A percentile compares a stretch with the other conserved stretches of the same genome.
Evolutionary conservation across 495 filamentous ascomycete species (phyloP).

Genomic region (Friedmanniomyces simplex): DNA sequence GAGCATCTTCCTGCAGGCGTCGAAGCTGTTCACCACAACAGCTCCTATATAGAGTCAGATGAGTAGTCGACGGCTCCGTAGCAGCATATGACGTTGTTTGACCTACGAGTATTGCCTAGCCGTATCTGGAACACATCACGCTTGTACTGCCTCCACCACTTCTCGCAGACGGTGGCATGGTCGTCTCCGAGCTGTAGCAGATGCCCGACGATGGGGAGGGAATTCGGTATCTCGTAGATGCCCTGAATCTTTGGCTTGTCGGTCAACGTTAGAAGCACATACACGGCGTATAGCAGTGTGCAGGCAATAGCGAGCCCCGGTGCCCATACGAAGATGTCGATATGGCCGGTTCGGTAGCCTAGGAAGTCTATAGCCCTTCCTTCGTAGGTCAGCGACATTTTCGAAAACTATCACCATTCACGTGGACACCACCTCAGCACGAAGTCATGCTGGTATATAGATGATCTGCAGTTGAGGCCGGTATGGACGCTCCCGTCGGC

Average conservation of each 20-base stretch:
- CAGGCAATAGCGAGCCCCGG: not conserved
- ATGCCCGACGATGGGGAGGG: conserved; percentile 42
- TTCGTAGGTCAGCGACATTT: too few species aligned
- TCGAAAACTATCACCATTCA: too few species aligned
- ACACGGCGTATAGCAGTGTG: not conserved
- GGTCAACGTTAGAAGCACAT: conserved; percentile 24
- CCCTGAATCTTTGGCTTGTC: conserved; percentile 41
- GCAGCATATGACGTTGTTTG: not conserved
- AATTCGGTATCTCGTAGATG: conserved; percentile 43
- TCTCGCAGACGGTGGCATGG: conserved; percentile 44
- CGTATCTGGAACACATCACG: conserved; percentile 46
- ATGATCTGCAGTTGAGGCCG: too few species aligned
- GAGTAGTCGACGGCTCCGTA: too few species aligned
- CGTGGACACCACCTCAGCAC: too few species aligned
- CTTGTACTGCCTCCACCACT: conserved; percentile 43
- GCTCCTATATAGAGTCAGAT: conserved; percentile 5
- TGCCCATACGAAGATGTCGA: not conserved
- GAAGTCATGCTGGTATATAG: too few species aligned
- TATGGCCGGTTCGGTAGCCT: not conserved
- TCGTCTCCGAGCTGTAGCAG: conserved; percentile 46
- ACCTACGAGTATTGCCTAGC: conserved; percentile 38
- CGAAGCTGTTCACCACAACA: conserved; percentile 40
- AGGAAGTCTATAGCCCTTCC: too few species aligned
- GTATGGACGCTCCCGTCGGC: too few species aligned
- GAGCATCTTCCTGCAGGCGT: conserved; percentile 52